Base-by-base conservation (phyloP, 2,329 filamentous ascomycete genomes). In the Simplicillium sp. region DNA sequence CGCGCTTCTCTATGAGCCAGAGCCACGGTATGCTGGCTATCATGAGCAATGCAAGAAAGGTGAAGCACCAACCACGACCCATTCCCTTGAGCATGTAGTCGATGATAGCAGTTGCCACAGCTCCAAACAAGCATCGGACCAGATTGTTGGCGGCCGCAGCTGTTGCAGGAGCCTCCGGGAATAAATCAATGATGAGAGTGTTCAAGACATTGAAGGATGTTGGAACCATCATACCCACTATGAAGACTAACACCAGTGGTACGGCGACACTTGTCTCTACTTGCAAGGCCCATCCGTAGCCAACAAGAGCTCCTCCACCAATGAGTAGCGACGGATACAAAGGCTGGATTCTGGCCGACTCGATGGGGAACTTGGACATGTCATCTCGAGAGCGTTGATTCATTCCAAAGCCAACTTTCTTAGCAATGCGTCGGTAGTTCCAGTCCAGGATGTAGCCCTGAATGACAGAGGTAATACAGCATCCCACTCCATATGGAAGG, bases 341-440 rank as follows among this genome's bases (percentile, higher is more conserved):
- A 16, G 73, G 62, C 48, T 77, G 66, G 29, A 80, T 60, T 29
- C 77, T 65, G 0, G 70, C 73, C 28, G 60, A 61, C 50, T 78
- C 75, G 36, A 78, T 72, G 7, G 74, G 75, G 40, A 76, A 77
- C 15, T 62, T 59, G 6, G 56, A 54, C 36, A 75, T 57, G 48
- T 76, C 66, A 44, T 70, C 66, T 15, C 71, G 70, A 9, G 76
- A 74, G 46, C 74, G 77, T 43, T 66, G 70, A 45, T 75, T 73
- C 47, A 87, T 73, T 2, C 66, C 62, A 43, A 87, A 66, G 6
- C 78, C 78, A 13, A 81, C 64, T 28, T 70, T 68, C 37, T 65
- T 68, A 2, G 84, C 83, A 36, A 80, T 71, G 32, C 82, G 74
- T 7, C 77, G 70, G 57, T 85, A 94, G 56, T 88, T 88, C 68